These are phyloP conservation scores for Verbascum thapsus DNA, from an alignment of 257 asterid genomes.

Conservation along the genomic window DNA sequence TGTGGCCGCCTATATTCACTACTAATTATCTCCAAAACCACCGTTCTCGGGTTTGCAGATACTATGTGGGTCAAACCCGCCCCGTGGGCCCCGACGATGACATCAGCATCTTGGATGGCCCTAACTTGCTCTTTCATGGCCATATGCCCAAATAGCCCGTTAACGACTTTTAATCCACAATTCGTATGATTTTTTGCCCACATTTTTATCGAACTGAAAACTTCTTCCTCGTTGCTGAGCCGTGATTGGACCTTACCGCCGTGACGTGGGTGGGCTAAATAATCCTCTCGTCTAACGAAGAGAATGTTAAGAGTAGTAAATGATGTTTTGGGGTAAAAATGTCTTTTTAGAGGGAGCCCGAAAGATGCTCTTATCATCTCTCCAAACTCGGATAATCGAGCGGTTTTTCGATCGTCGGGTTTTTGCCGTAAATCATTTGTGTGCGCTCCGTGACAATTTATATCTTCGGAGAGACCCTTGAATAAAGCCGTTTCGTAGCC, in stretches of 20 bases:
- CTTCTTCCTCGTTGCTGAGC: slow-evolving; percentile 83
- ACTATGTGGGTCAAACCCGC: slow-evolving; percentile 94
- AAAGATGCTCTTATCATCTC: slow-evolving; percentile 94
- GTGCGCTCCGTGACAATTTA: slow-evolving; percentile 72
- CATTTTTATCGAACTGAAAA: slow-evolving; percentile 56
- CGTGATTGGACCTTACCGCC: slow-evolving; percentile 84
- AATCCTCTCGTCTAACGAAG: slow-evolving; percentile 92
- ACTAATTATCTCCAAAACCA: slow-evolving; percentile 78
- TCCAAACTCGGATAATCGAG: slow-evolving; percentile 90
- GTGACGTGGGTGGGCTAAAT: slow-evolving; percentile 93
- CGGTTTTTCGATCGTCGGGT: slow-evolving; percentile 62
- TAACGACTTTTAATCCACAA: slow-evolving; percentile 62
- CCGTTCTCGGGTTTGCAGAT: slow-evolving; percentile 62
- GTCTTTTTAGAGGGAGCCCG: slow-evolving; percentile 64
- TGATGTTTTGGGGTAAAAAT: slow-evolving; percentile 34
- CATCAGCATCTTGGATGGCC: slow-evolving; percentile 84
- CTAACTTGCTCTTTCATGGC: slow-evolving; percentile 92
- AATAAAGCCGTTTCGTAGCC: slow-evolving; percentile 94
- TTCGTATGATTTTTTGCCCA: slow-evolving; percentile 60
- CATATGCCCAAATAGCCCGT: slow-evolving; percentile 96
- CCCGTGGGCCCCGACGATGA: slow-evolving; percentile 95
- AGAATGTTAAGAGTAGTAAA: slow-evolving; percentile 66
- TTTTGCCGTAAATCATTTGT: slow-evolving; percentile 70
- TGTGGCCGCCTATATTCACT: slow-evolving; percentile 80
- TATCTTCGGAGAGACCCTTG: slow-evolving; percentile 66